Base-by-base conservation (phyloP, 768 basidiomycete species). In the Mycena albidolilacea region DNA sequence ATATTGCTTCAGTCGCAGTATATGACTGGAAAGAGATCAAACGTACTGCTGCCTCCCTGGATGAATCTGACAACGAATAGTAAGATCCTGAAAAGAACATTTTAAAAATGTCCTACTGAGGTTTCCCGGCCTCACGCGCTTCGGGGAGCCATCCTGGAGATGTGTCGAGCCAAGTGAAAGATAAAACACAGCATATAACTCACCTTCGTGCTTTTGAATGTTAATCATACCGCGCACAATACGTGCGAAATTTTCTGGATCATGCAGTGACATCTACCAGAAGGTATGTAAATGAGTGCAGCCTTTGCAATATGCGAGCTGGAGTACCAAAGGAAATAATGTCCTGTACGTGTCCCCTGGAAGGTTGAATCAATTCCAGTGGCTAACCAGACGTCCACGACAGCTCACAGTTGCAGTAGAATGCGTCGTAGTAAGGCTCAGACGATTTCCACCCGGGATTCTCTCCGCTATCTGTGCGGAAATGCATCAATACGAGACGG, bases 221-320 rank as follows among this genome's bases (percentile, higher is more conserved):
- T 92, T 87, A 69, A 92, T 87, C 89, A 91, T 89, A 0, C 89
- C 91, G 2, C 91, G 83, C 1, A 91, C 90, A 57, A 91, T 90
- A 15, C 83, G 82, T 1, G 91, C 85, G 75, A 91, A 91, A 11
- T 85, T 88, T 50, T 82, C 83, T 0, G 90, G 90, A 72, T 91
- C 91, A 62, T 92, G 91, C 6, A 92, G 83, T 0, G 90, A 89
- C 87, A 91, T 88, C 73, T 74, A 21, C 7, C 30, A 17, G 21
- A 17, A 30, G 30, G 30, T 30, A 19, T 12, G 12, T 5, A n/a
- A 7, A 9, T 38, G 63, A 58, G 19, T 17, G 1, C 37, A 19
- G 15, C 19, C n/a, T 59, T 9, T 10, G 9, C 7, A 2, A 39
- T 17, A 19, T n/a, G 21, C 19, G n/a, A n/a, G 4, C 39, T 11